Conservation (phyloP, 2,329 filamentous ascomycete genomes). For the Trichoderma koningii region DNA sequence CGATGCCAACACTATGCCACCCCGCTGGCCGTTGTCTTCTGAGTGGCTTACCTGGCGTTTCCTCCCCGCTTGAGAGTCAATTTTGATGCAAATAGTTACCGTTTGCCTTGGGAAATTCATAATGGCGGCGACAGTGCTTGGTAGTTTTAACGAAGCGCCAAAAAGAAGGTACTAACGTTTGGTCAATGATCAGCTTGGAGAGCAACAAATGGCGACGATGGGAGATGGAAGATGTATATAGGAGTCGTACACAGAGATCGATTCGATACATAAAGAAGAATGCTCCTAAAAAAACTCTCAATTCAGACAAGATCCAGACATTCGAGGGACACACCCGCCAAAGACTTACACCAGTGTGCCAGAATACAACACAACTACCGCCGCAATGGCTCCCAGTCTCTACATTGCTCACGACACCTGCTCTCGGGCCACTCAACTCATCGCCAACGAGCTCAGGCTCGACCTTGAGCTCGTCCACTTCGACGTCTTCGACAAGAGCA, state of each 20-base stretch:
- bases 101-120: neutral
- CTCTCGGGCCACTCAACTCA: slow-evolving; percentile 7
- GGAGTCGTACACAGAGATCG: neutral
- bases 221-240: neutral
- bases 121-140: neutral
- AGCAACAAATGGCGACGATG: neutral
- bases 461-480: slow-evolving; percentile 9
- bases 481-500: slow-evolving; percentile 12
- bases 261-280: neutral
- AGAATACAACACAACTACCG: neutral
- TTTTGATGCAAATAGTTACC: slow-evolving; percentile 19
- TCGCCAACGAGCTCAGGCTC: slow-evolving; percentile 13
- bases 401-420: slow-evolving; percentile 18
- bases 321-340: neutral
- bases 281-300: too few species aligned
- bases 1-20: neutral
- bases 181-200: neutral
- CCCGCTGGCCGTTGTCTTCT: neutral
- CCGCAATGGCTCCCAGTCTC: neutral
- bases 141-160: neutral
- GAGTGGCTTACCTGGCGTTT: neutral
- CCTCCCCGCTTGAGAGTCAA: neutral
- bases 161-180: neutral
- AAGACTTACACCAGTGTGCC: neutral
- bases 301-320: too few species aligned